Evolutionary conservation across 1,284 basidiomycete genomes (phyloP).

Genomic region (Peniophora sp.): DNA sequence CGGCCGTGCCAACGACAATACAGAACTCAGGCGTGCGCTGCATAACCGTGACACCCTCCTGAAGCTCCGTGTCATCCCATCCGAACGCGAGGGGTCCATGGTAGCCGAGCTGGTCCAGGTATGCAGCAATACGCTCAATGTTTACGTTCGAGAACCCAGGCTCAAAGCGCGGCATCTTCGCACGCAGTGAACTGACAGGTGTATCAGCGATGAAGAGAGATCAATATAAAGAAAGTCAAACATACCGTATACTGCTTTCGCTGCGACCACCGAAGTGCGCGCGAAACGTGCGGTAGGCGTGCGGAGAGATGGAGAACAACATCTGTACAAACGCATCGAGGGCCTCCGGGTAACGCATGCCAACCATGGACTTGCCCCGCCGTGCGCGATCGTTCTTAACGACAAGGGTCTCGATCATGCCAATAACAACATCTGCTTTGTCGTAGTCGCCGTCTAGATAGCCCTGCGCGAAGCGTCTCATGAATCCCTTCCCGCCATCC

Average conservation of each 20-base stretch:
- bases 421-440: background rate
- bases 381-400: background rate
- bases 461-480: no score
- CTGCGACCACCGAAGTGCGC: background rate
- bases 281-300: background rate
- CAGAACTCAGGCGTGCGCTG: background rate
- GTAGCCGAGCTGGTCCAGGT: background rate
- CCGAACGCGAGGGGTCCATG: background rate
- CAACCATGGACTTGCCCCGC: background rate
- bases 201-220: no score
- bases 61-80: background rate
- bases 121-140: background rate
- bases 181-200: background rate
- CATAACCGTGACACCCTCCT: background rate
- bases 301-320: background rate
- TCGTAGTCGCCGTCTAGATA: no score
- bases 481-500: no score
- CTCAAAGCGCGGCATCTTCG: background rate
- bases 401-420: background rate
- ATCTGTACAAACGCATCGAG: background rate
- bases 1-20: background rate
- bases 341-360: background rate
- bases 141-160: background rate
- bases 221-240: no score
- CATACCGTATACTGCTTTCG: background rate